Conservation (phyloP, 1,139 yeast species). For the Scheffersomyces stambukii region DNA sequence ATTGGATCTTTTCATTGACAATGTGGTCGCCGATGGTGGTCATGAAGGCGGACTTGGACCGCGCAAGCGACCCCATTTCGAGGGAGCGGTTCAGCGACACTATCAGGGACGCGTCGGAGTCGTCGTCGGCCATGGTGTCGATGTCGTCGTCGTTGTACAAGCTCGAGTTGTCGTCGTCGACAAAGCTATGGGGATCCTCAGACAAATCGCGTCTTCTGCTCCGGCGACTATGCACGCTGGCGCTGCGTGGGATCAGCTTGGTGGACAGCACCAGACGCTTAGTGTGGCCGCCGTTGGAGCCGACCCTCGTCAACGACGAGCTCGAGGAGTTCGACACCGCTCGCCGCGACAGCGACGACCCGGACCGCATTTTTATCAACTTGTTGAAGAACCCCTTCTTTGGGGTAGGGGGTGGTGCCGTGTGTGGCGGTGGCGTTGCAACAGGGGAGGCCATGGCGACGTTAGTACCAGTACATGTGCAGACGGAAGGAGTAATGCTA, state of each 20-base stretch:
- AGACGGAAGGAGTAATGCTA: too few relatives aligned
- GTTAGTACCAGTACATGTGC: background rate
- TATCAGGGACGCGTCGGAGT: constrained; percentile 8
- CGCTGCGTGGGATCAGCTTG: too few relatives aligned
- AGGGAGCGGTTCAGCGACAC: constrained; percentile 4
- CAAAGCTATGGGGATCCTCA: constrained; percentile 4
- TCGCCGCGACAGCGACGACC: background rate
- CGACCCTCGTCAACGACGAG: background rate
- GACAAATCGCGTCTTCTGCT: constrained; percentile 2
- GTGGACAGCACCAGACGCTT: background rate
- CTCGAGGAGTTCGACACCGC: background rate
- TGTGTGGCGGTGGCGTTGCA: constrained; percentile 4
- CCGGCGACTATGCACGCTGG: too few relatives aligned
- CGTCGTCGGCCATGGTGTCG: constrained; percentile 8
- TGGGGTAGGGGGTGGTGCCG: constrained; percentile 7
- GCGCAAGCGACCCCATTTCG: too few relatives aligned
- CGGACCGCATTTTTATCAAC: constrained; percentile 8
- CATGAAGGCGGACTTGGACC: too few relatives aligned
- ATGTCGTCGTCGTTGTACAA: constrained; percentile 12
- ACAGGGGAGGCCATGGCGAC: background rate
- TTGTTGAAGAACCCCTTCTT: constrained; percentile 12
- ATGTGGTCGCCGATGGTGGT: constrained; percentile 11
- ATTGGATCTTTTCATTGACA: constrained; percentile 11
- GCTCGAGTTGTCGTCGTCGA: constrained; percentile 10
- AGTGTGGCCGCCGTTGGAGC: background rate